A percentile compares a stretch with the other conserved stretches of the same genome.
Conservation (phyloP, 257 asterid species). For the Solanum bukasovii region DNA sequence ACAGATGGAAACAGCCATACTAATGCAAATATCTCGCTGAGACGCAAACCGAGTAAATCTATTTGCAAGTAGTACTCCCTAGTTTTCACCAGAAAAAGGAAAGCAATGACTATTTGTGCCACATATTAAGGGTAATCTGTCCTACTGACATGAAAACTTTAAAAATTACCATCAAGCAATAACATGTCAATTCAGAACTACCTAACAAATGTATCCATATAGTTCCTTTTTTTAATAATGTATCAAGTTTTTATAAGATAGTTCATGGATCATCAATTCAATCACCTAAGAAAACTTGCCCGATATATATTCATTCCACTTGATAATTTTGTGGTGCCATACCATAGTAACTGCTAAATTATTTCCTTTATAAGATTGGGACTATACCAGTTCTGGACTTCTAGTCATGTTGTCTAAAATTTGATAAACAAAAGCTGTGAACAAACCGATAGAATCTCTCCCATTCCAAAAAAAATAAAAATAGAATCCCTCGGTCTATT, state of each 20-base stretch:
- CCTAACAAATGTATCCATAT: neutral
- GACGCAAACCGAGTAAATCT: slow-evolving; percentile 39
- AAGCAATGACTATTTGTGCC: neutral
- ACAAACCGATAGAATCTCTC: neutral
- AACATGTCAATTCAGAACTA: neutral
- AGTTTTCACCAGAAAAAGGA: slow-evolving; percentile 13
- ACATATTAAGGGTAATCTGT: neutral
- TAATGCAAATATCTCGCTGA: slow-evolving; percentile 47
- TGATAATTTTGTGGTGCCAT: neutral
- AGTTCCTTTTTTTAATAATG: neutral
- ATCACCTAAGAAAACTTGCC: neutral
- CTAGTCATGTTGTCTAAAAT: neutral
- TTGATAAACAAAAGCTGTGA: neutral
- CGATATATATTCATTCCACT: neutral
- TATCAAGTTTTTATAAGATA: neutral
- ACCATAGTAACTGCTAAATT: neutral
- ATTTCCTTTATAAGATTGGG: neutral
- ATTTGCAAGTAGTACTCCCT: slow-evolving; percentile 66
- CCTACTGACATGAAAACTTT: neutral
- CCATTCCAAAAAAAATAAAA: neutral
- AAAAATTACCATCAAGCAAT: neutral
- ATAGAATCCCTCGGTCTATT: neutral
- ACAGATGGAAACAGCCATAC: slow-evolving; percentile 77
- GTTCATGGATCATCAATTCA: neutral
- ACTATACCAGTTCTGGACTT: neutral